phyloP scores from a whole-genome alignment of 1,284 basidiomycete species.

The Naganishia liquefaciens region DNA sequence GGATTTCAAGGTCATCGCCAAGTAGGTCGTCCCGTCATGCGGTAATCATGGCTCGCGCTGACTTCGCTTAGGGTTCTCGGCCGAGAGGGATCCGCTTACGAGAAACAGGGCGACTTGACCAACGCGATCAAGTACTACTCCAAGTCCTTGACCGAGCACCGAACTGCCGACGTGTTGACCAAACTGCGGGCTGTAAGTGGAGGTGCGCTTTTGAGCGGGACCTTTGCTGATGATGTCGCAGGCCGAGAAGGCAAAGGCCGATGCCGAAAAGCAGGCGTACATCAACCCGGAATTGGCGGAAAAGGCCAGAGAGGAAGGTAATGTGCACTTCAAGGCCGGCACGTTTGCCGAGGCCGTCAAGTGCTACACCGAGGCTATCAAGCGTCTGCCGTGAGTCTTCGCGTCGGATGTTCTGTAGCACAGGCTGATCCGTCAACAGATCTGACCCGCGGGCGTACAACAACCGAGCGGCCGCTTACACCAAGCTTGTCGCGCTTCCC shows the following conservation, averaged over 20 bases:
- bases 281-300: conserved; percentile 85
- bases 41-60: conserved; percentile 21
- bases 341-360: conserved; percentile 91
- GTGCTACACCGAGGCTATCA: conserved; percentile 92
- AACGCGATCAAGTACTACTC: conserved; percentile 85
- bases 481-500: conserved; percentile 87
- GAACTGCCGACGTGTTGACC: conserved; percentile 86
- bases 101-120: conserved; percentile 74
- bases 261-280: conserved; percentile 78
- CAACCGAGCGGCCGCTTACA: conserved; percentile 95
- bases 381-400: conserved; percentile 72
- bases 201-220: neutral
- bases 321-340: conserved; percentile 84
- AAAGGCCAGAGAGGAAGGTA: conserved; percentile 86
- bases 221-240: conserved; percentile 33
- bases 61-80: conserved; percentile 70
- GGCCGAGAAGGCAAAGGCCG: conserved; percentile 75
- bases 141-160: conserved; percentile 94
- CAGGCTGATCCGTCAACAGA: conserved; percentile 29
- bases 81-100: conserved; percentile 82
- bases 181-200: conserved; percentile 71
- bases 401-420: too few relatives aligned
- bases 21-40: conserved; percentile 45
- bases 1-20: conserved; percentile 63
- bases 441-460: conserved; percentile 89